These are phyloP conservation scores for Microstegium vimineum DNA, from an alignment of 176 grass and related monocot genomes.

Conservation along the genomic window DNA sequence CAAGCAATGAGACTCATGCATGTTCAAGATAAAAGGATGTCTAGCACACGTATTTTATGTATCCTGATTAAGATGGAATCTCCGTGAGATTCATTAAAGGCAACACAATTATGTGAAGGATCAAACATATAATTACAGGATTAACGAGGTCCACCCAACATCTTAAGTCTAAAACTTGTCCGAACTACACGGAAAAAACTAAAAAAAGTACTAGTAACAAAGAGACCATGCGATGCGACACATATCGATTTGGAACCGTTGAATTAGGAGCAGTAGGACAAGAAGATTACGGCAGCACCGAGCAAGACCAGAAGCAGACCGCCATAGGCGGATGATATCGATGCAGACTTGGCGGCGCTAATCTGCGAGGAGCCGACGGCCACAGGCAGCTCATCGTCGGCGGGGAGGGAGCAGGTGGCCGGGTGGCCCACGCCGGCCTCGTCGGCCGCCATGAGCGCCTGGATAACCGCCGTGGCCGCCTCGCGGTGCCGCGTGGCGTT, in stretches of 20 bases:
- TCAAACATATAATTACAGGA: background rate
- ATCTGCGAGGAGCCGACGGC: constrained; percentile 65
- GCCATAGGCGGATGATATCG: background rate
- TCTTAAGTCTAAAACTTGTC: background rate
- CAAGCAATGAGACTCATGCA: too few species aligned
- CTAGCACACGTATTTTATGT: background rate
- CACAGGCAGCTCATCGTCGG: constrained; percentile 40
- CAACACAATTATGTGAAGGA: background rate
- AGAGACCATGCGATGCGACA: background rate
- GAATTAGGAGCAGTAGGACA: background rate
- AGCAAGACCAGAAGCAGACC: background rate
- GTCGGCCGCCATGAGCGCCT: constrained; percentile 65
- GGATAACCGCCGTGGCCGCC: constrained; percentile 53
- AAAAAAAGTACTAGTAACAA: background rate
- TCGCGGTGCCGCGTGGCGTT: constrained; percentile 56
- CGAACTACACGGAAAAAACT: background rate
- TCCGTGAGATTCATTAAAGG: background rate
- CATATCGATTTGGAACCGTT: background rate
- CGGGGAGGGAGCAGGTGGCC: constrained; percentile 45
- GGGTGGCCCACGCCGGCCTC: background rate
- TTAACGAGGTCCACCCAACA: background rate
- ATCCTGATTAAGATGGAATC: background rate
- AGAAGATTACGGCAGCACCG: background rate
- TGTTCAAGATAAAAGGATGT: too few species aligned
- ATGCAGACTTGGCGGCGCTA: background rate